Evolutionary conservation across 768 basidiomycete genomes (phyloP), one percentile per base, ranked within the genome.

Genomic region (Amanita fuliginea): DNA sequence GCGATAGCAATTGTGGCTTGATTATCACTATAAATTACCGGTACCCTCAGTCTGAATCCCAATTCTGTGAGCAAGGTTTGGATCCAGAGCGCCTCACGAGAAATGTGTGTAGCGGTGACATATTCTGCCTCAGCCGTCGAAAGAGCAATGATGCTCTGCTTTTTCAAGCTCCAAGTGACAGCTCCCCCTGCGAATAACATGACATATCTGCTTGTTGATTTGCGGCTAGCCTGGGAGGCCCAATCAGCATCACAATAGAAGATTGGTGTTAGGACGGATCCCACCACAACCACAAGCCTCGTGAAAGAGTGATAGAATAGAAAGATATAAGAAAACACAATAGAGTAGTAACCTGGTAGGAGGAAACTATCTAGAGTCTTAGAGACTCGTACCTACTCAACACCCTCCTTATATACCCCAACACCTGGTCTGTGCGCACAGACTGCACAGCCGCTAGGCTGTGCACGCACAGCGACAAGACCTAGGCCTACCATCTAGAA

Each of bases 61-160:
- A 56, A 50, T 53, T 57, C 57, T n/a, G 9, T 21, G 22, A 59
- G 42, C 19, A 59, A 41, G 10, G 54, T 50, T 5, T 49, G 51
- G 51, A 55, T 46, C 60, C 60, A 63, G 5, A 63, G 26, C 4
- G 54, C 59, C 50, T 61, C 53, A 33, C 58, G 56, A 56, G 40
- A 46, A 35, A 66, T 58, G 24, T 70, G 57, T 11, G 59, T 55
- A 0, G 61, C 55, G 3, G 72, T 68, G 37, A 73, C 67, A 55
- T 75, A 74, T 55, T 76, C 72, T 24, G 24, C 24, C 24, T 24
- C 24, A 6, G 24, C 24, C 24, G 6, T 24, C 6, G 24, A 24
- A 6, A 1, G 73, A 0, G 64, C 57, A 10, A 66, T 55, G 0
- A 57, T 64, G n/a, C 56, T 49, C 45, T 73, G 71, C n/a, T 64